Evolutionary conservation across 2,329 filamentous ascomycete genomes (phyloP), one percentile per base, ranked within the genome.

Genomic region (Juglanconis sp.): DNA sequence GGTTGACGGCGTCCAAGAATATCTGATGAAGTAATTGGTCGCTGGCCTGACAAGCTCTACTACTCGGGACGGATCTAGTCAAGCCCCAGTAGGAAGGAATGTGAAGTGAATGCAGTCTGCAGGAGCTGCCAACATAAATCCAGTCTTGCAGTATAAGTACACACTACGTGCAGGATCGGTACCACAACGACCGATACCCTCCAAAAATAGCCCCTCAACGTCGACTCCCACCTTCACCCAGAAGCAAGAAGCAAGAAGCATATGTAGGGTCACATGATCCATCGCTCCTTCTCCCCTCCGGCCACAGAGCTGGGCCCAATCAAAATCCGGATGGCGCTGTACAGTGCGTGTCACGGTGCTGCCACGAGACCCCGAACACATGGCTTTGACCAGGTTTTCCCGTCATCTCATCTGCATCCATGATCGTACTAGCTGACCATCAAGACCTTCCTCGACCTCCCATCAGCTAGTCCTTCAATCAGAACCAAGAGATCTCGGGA

Each of bases 251-350:
- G 24, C 24, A 54, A 34, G 30, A 24, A 46, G 8, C 30, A 44
- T 8, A n/a, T 3, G 55, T 47, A 57, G 48, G 47, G 55, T 52
- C 52, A 31, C 55, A 57, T 51, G 47, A 24, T 36, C 55, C 31
- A 34, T 51, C 10, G 36, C 47, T 35, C 38, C 40, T 15, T 56
- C 34, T 35, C 44, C 44, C 17, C 34, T 56, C 42, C 42, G 56
- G 50, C 61, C 61, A 63, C 57, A 58, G 46, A 42, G 58, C 58
- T 32, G 61, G 61, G 58, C 52, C 61, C 58, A 63, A 61, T 63
- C 35, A 55, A 44, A 38, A 34, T 9, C 31, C 8, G 17, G n/a
- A 31, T 15, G n/a, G 17, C 31, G 17, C 15, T 4, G 15, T 47
- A 58, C 59, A 54, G 55, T 61, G 59, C 53, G 59, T 59, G 34